Conservation (phyloP, 192 early-diverging fungal genomes). For the Geosiphon pyriformis region DNA sequence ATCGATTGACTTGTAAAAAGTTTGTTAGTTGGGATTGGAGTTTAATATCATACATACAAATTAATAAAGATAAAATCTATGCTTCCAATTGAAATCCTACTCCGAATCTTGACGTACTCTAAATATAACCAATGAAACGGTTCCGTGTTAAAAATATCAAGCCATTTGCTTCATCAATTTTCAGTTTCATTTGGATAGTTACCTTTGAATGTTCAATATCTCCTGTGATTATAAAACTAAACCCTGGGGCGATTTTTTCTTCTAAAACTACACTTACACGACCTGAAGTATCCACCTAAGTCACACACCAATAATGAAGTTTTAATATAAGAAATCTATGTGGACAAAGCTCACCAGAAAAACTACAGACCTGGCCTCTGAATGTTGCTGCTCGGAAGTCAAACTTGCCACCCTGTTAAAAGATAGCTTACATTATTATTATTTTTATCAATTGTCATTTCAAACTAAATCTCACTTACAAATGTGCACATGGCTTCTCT, state of each 20-base stretch:
- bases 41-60: not conserved
- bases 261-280: slow-evolving; percentile 84
- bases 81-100: slow-evolving; percentile 20
- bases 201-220: slow-evolving; percentile 96
- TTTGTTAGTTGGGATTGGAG: too few relatives aligned
- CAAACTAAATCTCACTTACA: slow-evolving; percentile 3
- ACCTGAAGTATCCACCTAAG: slow-evolving; percentile 75
- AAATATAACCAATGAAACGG: not conserved
- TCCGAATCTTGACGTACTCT: slow-evolving; percentile 17
- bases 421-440: too few relatives aligned
- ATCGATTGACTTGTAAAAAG: too few relatives aligned
- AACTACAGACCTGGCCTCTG: slow-evolving; percentile 60
- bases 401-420: slow-evolving; percentile 80
- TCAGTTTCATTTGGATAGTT: not conserved
- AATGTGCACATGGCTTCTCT: slow-evolving; percentile 89
- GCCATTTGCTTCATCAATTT: too few relatives aligned
- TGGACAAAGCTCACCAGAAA: not conserved
- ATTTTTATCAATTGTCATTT: too few relatives aligned
- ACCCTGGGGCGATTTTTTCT: slow-evolving; percentile 91
- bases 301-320: not conserved
- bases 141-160: not conserved
- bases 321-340: not conserved
- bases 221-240: slow-evolving; percentile 83
- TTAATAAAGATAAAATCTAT: not conserved
- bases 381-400: slow-evolving; percentile 90